Conservation (phyloP, 768 basidiomycete species). For the Macrocybe gigantea region DNA sequence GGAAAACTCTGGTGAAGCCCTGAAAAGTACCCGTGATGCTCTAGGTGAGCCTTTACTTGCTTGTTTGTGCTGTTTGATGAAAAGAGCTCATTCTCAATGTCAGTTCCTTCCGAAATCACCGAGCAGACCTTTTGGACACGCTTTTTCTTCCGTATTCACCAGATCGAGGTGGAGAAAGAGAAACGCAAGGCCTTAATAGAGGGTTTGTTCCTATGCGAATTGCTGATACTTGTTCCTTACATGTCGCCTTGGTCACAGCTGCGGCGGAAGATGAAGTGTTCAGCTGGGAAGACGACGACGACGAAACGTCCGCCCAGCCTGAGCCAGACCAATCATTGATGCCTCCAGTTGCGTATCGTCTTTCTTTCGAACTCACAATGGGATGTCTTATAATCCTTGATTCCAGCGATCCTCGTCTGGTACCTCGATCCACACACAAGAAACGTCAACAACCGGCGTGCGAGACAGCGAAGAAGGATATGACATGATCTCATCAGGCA, state of each 20-base stretch:
- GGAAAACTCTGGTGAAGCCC: slow-evolving; percentile 40
- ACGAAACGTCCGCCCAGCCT: slow-evolving; percentile 32
- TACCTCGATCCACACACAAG: slow-evolving; percentile 2
- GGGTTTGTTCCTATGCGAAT: slow-evolving; percentile 35
- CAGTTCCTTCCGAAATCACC: slow-evolving; percentile 65
- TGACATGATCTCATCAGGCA: slow-evolving; percentile 58
- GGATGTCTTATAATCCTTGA: slow-evolving; percentile 4
- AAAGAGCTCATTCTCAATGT: neutral
- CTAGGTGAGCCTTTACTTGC: slow-evolving; percentile 44
- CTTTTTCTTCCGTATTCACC: slow-evolving; percentile 85
- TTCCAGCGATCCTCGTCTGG: slow-evolving; percentile 1
- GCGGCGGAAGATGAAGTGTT: slow-evolving; percentile 80
- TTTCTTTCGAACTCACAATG: slow-evolving; percentile 2
- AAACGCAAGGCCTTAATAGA: slow-evolving; percentile 72
- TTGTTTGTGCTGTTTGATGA: neutral
- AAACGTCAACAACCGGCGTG: slow-evolving; percentile 13
- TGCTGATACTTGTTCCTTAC: neutral
- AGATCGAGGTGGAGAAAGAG: slow-evolving; percentile 74
- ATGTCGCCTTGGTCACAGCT: slow-evolving; percentile 25
- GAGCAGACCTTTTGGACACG: slow-evolving; percentile 76
- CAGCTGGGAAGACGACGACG: slow-evolving; percentile 93
- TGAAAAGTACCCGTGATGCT: slow-evolving; percentile 46
- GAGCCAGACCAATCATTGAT: too few species aligned
- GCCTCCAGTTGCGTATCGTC: too few species aligned
- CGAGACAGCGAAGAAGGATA: slow-evolving; percentile 61